A percentile compares a stretch with the other conserved stretches of the same genome.
phyloP scores from a whole-genome alignment of 192 early-diverging fungal genomes.

The Coemansia sp. region DNA sequence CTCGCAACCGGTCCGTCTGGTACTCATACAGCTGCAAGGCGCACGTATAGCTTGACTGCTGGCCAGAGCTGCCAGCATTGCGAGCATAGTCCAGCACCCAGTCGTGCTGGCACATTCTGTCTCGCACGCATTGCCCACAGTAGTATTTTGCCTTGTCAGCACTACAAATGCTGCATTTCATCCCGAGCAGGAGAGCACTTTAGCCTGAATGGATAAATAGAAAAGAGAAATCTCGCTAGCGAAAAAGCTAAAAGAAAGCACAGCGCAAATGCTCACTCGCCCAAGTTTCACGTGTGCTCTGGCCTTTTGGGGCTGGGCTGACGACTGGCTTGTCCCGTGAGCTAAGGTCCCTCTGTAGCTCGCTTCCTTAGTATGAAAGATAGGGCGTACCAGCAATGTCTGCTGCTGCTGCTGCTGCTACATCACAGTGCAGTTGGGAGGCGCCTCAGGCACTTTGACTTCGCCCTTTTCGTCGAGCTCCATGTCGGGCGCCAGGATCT shows the following conservation, averaged over 20 bases:
- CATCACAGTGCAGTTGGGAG: slow-evolving; percentile 41
- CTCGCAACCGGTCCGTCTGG: slow-evolving; percentile 22
- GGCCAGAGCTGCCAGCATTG: background rate
- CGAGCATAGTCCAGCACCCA: slow-evolving; percentile 18
- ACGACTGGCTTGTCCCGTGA: background rate
- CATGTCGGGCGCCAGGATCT: slow-evolving; percentile 90
- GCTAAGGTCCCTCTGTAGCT: too few relatives aligned
- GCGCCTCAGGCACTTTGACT: slow-evolving; percentile 61
- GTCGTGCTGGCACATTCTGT: slow-evolving; percentile 39
- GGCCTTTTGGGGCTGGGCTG: background rate
- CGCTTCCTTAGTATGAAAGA: too few relatives aligned
- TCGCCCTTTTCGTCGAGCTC: slow-evolving; percentile 78
- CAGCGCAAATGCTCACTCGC: background rate
- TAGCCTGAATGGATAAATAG: background rate
- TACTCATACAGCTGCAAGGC: slow-evolving; percentile 24
- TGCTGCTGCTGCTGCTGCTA: slow-evolving; percentile 5
- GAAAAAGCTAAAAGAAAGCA: background rate
- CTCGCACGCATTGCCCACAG: slow-evolving; percentile 47
- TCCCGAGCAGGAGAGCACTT: slow-evolving; percentile 9
- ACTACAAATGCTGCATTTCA: slow-evolving; percentile 55
- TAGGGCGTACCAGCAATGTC: background rate
- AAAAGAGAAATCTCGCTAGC: background rate
- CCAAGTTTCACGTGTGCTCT: background rate
- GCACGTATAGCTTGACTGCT: slow-evolving; percentile 7
- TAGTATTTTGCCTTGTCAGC: slow-evolving; percentile 25